phyloP scores from a whole-genome alignment of 1,139 yeast genomes.

The Arxiozyma slooffiae region DNA sequence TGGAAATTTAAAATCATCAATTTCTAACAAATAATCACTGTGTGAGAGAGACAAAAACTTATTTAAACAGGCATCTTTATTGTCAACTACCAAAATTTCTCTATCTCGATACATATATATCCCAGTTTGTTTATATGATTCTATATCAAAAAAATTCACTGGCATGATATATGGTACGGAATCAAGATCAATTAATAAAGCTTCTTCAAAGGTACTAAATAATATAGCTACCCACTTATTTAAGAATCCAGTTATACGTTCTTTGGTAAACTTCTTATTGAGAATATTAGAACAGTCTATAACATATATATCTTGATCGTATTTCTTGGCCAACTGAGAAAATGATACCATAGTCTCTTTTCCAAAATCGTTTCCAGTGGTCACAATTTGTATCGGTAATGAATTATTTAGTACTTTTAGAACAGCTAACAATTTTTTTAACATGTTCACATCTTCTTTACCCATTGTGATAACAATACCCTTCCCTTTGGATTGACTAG shows the following conservation, averaged over 20 bases:
- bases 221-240: conserved; percentile 42
- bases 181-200: conserved; percentile 44
- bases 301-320: conserved; percentile 38
- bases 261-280: conserved; percentile 23
- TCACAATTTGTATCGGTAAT: conserved; percentile 47
- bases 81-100: neutral
- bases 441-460: conserved; percentile 37
- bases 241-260: conserved; percentile 35
- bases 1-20: neutral
- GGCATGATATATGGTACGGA: conserved; percentile 37
- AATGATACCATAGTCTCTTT: conserved; percentile 11
- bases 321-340: conserved; percentile 7
- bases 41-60: neutral
- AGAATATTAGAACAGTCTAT: conserved; percentile 36
- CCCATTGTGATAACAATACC: conserved; percentile 45
- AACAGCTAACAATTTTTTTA: conserved; percentile 38
- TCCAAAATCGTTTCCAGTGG: conserved; percentile 30
- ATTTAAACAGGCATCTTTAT: conserved; percentile 1
- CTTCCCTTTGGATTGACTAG: conserved; percentile 32
- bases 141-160: conserved; percentile 33
- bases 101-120: conserved; percentile 41
- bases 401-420: conserved; percentile 40
- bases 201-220: conserved; percentile 44
- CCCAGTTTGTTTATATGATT: conserved; percentile 35
- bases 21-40: too few species aligned